Evolutionary conservation across 192 early-diverging fungal genomes (phyloP).

Genomic region (Backusella luteola): DNA sequence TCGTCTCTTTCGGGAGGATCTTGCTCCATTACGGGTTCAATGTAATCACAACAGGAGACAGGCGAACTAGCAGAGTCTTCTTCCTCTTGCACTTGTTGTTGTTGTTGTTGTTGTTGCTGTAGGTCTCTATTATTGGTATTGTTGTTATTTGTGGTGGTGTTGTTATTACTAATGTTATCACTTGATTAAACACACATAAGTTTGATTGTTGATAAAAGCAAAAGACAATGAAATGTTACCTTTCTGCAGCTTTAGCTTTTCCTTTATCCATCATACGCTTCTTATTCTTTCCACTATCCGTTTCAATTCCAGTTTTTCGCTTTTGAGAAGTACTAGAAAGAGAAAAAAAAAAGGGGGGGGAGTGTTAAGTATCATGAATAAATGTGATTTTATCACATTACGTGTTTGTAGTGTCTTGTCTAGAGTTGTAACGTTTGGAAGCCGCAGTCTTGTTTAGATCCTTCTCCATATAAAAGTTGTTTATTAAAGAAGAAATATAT

Average conservation of each 20-base stretch:
- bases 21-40: background rate
- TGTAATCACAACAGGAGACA: background rate
- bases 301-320: constrained; percentile 10
- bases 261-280: constrained; percentile 1
- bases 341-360: background rate
- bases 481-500: background rate
- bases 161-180: background rate
- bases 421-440: constrained; percentile 10
- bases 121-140: background rate
- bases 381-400: background rate
- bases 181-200: background rate
- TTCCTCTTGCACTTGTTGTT: background rate
- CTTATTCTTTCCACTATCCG: constrained; percentile 1
- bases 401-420: background rate
- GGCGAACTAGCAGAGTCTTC: background rate
- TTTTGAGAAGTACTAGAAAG: background rate
- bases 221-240: background rate
- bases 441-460: background rate
- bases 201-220: background rate
- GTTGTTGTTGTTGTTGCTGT: background rate
- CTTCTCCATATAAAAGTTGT: constrained; percentile 1
- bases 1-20: background rate
- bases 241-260: constrained; percentile 10
- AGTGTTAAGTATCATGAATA: background rate
- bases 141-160: too few species aligned